A percentile compares a stretch with the other conserved stretches of the same genome.
These are phyloP conservation scores for Neofusicoccum laricinum DNA, from an alignment of 2,329 filamentous ascomycete species.

Conservation along the genomic window DNA sequence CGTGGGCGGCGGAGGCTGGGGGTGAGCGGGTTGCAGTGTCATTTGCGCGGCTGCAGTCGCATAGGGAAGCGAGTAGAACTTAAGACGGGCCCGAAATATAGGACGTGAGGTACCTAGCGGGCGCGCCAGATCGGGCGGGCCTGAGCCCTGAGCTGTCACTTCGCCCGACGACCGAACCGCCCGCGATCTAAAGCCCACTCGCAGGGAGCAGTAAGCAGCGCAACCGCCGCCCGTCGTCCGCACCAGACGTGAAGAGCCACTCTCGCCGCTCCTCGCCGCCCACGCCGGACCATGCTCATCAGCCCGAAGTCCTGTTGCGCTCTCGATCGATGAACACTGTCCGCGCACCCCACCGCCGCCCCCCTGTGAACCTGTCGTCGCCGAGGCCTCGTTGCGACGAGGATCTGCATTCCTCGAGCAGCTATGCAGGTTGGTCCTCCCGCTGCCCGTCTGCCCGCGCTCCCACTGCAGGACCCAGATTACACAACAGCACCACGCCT, in stretches of 20 bases:
- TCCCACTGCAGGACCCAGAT: constrained; percentile 15
- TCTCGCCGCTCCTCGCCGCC: constrained; percentile 13
- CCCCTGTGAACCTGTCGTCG: constrained; percentile 19
- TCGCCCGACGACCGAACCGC: background rate
- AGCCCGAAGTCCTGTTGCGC: constrained; percentile 1
- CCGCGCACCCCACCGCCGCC: constrained; percentile 15
- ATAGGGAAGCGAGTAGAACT: too few species aligned
- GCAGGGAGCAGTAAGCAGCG: constrained; percentile 9
- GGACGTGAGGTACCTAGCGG: too few species aligned
- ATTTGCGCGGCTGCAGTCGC: background rate
- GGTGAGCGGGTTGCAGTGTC: background rate
- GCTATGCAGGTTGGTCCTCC: constrained; percentile 25
- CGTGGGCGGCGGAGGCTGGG: background rate
- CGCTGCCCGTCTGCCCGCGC: constrained; percentile 5
- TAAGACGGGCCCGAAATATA: too few species aligned
- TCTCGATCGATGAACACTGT: constrained; percentile 20
- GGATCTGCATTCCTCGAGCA: constrained; percentile 23
- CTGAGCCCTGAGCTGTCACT: constrained; percentile 9
- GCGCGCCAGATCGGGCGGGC: background rate
- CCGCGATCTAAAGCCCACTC: background rate
- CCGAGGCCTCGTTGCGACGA: constrained; percentile 22
- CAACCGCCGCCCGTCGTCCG: constrained; percentile 3
- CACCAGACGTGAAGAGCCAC: background rate
- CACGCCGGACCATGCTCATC: constrained; percentile 5
- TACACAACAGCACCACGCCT: constrained; percentile 15